Percentiles rank a stretch among this genome's conserved stretches.
phyloP scores from a whole-genome alignment of 2,329 filamentous ascomycete species.

The Cytospora leucostoma region DNA sequence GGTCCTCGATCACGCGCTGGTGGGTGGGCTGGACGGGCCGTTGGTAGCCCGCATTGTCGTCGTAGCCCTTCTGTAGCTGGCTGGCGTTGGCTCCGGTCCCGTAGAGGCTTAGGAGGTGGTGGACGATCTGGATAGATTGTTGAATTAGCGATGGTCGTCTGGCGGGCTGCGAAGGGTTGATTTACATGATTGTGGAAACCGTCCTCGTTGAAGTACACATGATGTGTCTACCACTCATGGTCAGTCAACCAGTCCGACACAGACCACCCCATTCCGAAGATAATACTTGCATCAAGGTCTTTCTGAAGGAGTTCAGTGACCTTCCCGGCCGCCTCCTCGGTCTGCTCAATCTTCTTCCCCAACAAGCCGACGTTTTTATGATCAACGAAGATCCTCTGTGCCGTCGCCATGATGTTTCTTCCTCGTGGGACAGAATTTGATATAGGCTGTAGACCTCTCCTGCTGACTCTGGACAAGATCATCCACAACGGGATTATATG shows the following conservation, averaged over 20 bases:
- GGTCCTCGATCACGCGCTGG: conserved; percentile 51
- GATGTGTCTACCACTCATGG: conserved; percentile 50
- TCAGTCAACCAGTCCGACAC: neutral
- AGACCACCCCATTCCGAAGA: neutral
- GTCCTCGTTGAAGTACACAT: conserved; percentile 76
- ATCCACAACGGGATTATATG: neutral
- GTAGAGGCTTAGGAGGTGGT: conserved; percentile 76
- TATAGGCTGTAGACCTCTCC: neutral
- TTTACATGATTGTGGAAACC: conserved; percentile 81
- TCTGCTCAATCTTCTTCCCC: conserved; percentile 43
- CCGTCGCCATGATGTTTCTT: conserved; percentile 45
- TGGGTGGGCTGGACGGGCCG: conserved; percentile 51
- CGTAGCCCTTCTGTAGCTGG: conserved; percentile 65
- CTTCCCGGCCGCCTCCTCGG: conserved; percentile 60
- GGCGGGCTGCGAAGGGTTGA: neutral
- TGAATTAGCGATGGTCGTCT: neutral
- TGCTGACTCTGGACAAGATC: conserved; percentile 9
- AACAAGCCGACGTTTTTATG: conserved; percentile 54
- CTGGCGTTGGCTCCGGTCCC: conserved; percentile 67
- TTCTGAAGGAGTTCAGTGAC: conserved; percentile 71
- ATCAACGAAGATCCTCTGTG: conserved; percentile 50
- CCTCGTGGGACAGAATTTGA: neutral
- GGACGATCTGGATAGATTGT: conserved; percentile 53
- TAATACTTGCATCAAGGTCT: conserved; percentile 61
- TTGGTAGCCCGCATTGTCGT: conserved; percentile 68